phyloP scores from a whole-genome alignment of 2,329 filamentous ascomycete genomes.

The Basipetospora chlamydospora region DNA sequence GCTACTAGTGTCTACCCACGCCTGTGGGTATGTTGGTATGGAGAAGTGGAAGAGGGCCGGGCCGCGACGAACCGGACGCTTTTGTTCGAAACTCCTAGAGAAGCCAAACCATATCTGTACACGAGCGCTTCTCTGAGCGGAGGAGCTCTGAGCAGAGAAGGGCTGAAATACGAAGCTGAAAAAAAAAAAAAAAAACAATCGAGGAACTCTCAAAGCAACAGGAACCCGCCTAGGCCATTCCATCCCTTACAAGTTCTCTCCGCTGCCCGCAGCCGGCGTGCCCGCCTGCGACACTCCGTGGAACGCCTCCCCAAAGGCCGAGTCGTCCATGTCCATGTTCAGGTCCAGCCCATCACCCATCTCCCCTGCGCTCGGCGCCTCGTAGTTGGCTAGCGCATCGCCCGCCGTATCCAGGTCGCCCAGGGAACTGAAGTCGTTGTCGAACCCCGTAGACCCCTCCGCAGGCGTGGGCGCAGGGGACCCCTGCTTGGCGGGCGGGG shows the following conservation, averaged over 20 bases:
- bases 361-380: constrained; percentile 28
- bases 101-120: no score
- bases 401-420: constrained; percentile 56
- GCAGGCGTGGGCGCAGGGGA: constrained; percentile 31
- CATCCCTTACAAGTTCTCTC: neutral
- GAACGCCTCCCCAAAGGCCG: constrained; percentile 73
- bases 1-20: no score
- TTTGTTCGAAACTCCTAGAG: no score
- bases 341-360: constrained; percentile 43
- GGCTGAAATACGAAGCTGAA: no score
- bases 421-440: constrained; percentile 48
- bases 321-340: constrained; percentile 59
- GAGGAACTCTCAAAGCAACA: no score
- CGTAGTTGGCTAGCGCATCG: constrained; percentile 55
- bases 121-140: no score
- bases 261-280: constrained; percentile 3
- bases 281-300: constrained; percentile 35
- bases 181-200: no score
- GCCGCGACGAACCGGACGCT: no score
- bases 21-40: no score
- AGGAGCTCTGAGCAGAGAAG: no score
- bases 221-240: neutral
- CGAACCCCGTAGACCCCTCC: constrained; percentile 19
- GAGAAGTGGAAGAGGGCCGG: no score
- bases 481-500: constrained; percentile 18